Base-by-base conservation (phyloP, 2,329 filamentous ascomycete genomes). In the Apiospora marii region DNA sequence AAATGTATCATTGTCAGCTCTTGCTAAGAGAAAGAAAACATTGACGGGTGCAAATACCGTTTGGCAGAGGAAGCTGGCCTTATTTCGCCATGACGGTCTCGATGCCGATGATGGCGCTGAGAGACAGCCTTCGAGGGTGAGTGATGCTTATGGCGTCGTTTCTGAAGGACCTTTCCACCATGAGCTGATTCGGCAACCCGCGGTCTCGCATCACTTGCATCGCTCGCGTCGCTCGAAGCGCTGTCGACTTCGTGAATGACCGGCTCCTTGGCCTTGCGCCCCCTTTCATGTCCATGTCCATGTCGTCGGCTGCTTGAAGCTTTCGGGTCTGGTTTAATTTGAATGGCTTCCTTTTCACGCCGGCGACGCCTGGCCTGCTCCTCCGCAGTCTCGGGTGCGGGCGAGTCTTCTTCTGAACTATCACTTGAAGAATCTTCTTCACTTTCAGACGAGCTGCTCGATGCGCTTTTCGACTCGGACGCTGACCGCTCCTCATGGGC, bases 401-500 rank as follows among this genome's bases (percentile, higher is more conserved):
- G 53, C 16, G 37, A 13, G 7, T 34, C 14, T 27, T 24, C 41
- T 22, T 41, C 68, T 37, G 49, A 58, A n/a, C 49, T 51, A 8
- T 53, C 68, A 58, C 68, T 70, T 13, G 68, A 58, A 7, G 68
- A 70, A 19, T 58, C 81, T 41, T 80, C 81, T 43, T 80, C 81
- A n/a, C 78, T 75, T 53, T 81, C 83, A 51, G 81, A 77, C 3
- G 83, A 83, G 68, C 78, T 82, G 64, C 78, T 79, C 70, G 78
- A 83, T 37, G 80, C 83, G 51, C 78, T 77, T 70, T 78, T 79
- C 53, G 84, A 83, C 30, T 78, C 77, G 8, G 81, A 82, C 34
- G 82, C 83, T 4, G 84, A 85, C 49, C 81, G 82, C 73, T 82
- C 80, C 70, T 77, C 77, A 72, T 79, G 81, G 41, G 80, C 80